These are phyloP conservation scores for Thamnidium elegans DNA, from an alignment of 192 early-diverging fungal genomes.

Conservation along the genomic window DNA sequence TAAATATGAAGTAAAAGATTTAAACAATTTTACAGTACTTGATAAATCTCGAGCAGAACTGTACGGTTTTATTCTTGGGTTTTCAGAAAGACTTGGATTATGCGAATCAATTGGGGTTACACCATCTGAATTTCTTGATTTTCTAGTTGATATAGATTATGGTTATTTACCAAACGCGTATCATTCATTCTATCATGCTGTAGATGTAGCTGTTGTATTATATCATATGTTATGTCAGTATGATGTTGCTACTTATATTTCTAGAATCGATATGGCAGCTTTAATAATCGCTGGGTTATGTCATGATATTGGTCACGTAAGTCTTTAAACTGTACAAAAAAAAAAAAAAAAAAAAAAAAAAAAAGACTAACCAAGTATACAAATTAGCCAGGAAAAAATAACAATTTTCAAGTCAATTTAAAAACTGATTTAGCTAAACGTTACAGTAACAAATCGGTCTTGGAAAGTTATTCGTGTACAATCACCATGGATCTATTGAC, in stretches of 20 bases:
- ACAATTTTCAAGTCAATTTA: constrained; percentile 87
- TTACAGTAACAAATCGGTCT: constrained; percentile 79
- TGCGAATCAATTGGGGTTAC: constrained; percentile 57
- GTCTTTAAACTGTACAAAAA: too few relatives aligned
- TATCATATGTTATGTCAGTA: constrained; percentile 75
- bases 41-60: constrained; percentile 68
- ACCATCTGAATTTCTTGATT: constrained; percentile 72
- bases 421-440: constrained; percentile 67
- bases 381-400: constrained; percentile 89
- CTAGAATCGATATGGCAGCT: constrained; percentile 66
- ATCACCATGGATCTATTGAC: constrained; percentile 69
- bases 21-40: constrained; percentile 59
- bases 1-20: constrained; percentile 36
- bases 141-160: constrained; percentile 77
- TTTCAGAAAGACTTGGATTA: constrained; percentile 68
- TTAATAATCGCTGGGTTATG: constrained; percentile 83
- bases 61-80: constrained; percentile 79
- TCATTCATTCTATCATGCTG: constrained; percentile 89
- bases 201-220: constrained; percentile 83
- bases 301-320: constrained; percentile 87
- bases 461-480: constrained; percentile 85
- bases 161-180: constrained; percentile 88
- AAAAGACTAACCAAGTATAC: background rate
- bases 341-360: too few relatives aligned
- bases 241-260: constrained; percentile 63